These are phyloP conservation scores for Kernera saxatilis DNA, from an alignment of 345 rosid species.

Conservation along the genomic window DNA sequence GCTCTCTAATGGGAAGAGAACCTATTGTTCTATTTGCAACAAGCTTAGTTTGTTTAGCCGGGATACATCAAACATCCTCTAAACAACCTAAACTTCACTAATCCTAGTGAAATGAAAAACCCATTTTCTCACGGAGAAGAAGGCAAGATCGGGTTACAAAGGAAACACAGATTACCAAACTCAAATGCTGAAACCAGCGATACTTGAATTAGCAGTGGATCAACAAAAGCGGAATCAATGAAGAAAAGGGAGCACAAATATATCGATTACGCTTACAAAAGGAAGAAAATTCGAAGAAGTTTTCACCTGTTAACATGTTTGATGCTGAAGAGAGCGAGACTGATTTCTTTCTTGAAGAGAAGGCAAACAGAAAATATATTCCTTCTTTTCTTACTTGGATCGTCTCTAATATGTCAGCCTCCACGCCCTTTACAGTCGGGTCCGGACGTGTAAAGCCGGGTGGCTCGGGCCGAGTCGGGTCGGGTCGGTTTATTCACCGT, in stretches of 20 bases:
- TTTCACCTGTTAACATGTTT: conserved; percentile 17
- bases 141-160: neutral
- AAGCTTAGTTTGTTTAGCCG: neutral
- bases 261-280: neutral
- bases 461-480: neutral
- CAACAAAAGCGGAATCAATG: neutral
- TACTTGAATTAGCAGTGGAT: neutral
- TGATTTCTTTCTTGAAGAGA: conserved; percentile 5
- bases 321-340: neutral
- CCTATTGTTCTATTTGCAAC: too few relatives aligned
- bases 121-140: neutral
- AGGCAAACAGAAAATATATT: neutral
- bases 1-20: too few relatives aligned
- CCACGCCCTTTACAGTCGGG: neutral
- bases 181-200: neutral
- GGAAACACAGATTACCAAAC: neutral
- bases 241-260: too few relatives aligned
- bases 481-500: neutral
- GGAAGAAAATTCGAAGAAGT: neutral
- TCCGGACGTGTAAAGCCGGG: neutral
- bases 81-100: neutral
- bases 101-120: neutral
- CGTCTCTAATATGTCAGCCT: neutral
- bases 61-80: neutral
- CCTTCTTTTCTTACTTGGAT: neutral